Evolutionary conservation across 2,329 filamentous ascomycete genomes (phyloP), one percentile per base, ranked within the genome.

Genomic region (Penicillium thymicola): DNA sequence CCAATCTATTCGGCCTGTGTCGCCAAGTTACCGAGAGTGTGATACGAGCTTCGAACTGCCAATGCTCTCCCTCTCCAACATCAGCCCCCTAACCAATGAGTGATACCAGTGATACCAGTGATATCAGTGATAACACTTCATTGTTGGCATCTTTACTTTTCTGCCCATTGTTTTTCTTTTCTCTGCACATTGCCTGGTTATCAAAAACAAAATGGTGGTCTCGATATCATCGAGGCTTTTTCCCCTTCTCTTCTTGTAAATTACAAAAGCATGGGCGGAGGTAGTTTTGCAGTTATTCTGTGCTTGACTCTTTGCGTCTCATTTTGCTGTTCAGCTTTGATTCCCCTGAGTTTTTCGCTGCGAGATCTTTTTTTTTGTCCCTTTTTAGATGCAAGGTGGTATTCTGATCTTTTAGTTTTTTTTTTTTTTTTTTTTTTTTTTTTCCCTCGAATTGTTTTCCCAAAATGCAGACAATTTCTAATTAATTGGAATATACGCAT

Each of bases 211-310:
- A 36, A 44, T 27, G 49, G 38, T 54, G 57, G 47, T 50, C 38
- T 64, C 34, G 45, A 58, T 34, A 32, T 10, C 3, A 23, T 62
- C 57, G 46, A 58, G 52, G 47, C 45, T 45, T 53, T 59, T 25
- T 41, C 46, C 36, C 47, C 46, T 47, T 59, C 48, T 43, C 57
- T 58, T 62, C 55, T 60, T 72, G 67, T 72, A 72, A 67, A 72
- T 66, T 72, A 72, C 60, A 71, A 70, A 71, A 70, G 70, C 66
- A 64, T 69, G 68, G 66, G 68, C 64, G 60, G 68, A 65, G 63
- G 61, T 65, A 43, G 47, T 58, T 59, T 64, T 60, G 46, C 54
- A 16, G 43, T 60, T 63, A 28, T 46, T 59, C 28, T 55, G 13
- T 13, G 49, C 51, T 58, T 60, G 49, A 54, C 46, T 51, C 58